Conservation (phyloP, 495 filamentous ascomycete species). For the Neurospora africana region DNA sequence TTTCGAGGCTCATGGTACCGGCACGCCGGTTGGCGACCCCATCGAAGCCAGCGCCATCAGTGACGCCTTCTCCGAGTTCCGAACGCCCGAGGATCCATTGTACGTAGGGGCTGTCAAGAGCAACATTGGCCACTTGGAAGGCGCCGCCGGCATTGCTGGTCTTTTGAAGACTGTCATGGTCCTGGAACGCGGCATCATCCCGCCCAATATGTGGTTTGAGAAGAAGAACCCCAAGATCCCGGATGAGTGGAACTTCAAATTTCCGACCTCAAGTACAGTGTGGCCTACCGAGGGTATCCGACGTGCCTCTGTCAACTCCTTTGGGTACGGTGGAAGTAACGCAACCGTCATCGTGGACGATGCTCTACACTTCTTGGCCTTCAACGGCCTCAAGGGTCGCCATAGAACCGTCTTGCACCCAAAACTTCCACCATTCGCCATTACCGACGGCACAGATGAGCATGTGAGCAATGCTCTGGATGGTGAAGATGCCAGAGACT, state of each 20-base stretch:
- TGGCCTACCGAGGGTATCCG: conserved; percentile 3
- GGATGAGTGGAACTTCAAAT: neutral
- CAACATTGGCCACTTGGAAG: conserved; percentile 47
- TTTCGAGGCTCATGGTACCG: conserved; percentile 33
- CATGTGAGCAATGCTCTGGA: neutral
- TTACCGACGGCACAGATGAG: too few species aligned
- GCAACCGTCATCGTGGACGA: conserved; percentile 7
- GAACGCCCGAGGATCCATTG: conserved; percentile 21
- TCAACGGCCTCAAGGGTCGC: neutral
- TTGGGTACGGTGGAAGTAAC: conserved; percentile 9
- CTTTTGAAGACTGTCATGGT: conserved; percentile 40
- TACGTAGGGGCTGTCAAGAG: conserved; percentile 45
- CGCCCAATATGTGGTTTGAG: conserved; percentile 34
- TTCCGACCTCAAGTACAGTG: neutral
- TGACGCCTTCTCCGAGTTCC: conserved; percentile 21
- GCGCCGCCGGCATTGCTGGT: conserved; percentile 37
- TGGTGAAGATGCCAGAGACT: neutral
- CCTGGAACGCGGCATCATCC: conserved; percentile 39
- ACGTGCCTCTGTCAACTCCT: conserved; percentile 5
- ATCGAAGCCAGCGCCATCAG: conserved; percentile 32
- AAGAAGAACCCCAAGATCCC: conserved; percentile 34
- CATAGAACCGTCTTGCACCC: too few species aligned
- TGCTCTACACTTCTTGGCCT: neutral
- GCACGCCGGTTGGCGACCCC: conserved; percentile 8
- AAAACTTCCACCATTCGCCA: too few species aligned